Base-by-base conservation (phyloP, 306 rosid genomes). In the Glycine latifolia region DNA sequence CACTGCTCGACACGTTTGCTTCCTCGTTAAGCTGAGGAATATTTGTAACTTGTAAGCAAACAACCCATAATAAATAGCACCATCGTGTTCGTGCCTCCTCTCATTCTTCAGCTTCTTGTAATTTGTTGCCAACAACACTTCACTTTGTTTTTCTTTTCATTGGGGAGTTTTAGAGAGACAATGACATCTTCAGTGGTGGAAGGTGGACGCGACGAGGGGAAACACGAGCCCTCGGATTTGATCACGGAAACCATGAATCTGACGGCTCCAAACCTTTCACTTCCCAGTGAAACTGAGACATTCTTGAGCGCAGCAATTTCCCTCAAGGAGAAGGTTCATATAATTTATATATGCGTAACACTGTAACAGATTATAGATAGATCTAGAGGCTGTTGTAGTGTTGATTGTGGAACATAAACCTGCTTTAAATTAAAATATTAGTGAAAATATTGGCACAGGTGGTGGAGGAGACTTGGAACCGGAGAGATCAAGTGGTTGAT, bases 381-480 rank as follows among this genome's bases (percentile, higher is more conserved):
- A 75, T 20, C 44, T 61, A 60, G 35, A 12, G 49, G 17, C 3
- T 53, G n/a, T 60, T 9, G 1, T 26, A 10, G 15, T 37, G 41
- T 37, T 37, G 5, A 4, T 37, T 10, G 1, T 2, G 10, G 67
- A 26, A 10, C 14, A 6, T 63, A 3, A 12, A 33, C 33, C 16
- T 26, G 31, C 31, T 61, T 31, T 39, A 39, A 39, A 39, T 5
- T 39, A 43, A 6, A 62, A 13, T 12, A 11, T 13, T 49, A 10
- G 72, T 53, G 67, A 6, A 17, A 67, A 7, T 41, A 66, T 41
- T 10, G 16, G 4, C 13, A 7, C 39, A 94, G 98, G 94, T 89
- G 78, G 97, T 92, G 86, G 89, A 88, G 79, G 61, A 60, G 35
- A 89, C 87, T 41, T 92, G 95, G 98, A 83, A 77, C 31, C 83